Conservation (phyloP, 73 alveolate genomes). For the Tetrahymena thermophila region DNA sequence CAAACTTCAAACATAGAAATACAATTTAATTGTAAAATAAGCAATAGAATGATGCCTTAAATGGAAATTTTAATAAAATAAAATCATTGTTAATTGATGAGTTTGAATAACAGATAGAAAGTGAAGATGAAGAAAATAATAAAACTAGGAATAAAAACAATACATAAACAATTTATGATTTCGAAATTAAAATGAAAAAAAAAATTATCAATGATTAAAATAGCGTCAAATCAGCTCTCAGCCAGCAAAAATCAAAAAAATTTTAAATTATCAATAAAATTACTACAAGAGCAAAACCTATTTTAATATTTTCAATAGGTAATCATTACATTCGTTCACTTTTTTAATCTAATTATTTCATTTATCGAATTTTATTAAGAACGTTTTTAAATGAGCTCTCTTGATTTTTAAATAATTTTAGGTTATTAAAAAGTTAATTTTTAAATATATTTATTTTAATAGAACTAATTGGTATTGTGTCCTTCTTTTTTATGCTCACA, state of each 20-base stretch:
- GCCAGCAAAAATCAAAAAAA: background rate
- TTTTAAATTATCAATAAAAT: background rate
- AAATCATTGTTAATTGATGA: background rate
- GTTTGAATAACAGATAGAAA: background rate
- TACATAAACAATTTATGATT: background rate
- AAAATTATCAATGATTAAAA: background rate
- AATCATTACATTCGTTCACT: background rate
- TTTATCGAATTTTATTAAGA: too few species aligned
- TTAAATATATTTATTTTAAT: background rate
- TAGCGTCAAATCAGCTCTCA: background rate
- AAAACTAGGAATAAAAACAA: background rate
- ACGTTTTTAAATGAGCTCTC: background rate
- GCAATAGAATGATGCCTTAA: background rate
- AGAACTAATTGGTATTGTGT: background rate
- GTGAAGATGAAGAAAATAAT: background rate
- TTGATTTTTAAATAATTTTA: background rate
- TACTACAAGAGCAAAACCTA: background rate
- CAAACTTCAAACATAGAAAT: background rate
- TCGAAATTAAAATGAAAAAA: background rate
- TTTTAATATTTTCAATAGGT: background rate
- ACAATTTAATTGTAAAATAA: background rate
- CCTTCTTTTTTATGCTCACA: background rate
- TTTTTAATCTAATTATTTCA: too few species aligned
- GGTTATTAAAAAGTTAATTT: background rate
- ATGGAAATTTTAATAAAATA: background rate